These are phyloP conservation scores for Saccharomycopsis javanensis DNA, from an alignment of 805 yeast species.

Conservation along the genomic window DNA sequence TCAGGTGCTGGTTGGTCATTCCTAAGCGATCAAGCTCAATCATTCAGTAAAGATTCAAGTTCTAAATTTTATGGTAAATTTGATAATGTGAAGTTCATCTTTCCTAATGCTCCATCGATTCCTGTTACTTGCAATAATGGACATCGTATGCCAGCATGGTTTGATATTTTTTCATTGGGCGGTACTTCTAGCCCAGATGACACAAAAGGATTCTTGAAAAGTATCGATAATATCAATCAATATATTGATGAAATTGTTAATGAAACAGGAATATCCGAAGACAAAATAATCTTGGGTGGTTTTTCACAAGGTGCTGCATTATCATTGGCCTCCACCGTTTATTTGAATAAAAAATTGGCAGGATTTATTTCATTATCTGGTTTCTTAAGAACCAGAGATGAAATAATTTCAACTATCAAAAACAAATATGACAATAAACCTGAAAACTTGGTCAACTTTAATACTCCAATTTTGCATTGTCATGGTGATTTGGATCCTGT, in stretches of 20 bases:
- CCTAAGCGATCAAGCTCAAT: conserved; percentile 53
- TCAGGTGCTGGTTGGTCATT: conserved; percentile 84
- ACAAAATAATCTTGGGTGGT: conserved; percentile 82
- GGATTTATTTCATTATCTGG: conserved; percentile 78
- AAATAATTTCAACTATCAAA: conserved; percentile 22
- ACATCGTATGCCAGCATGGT: conserved; percentile 73
- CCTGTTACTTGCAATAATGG: conserved; percentile 68
- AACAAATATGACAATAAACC: conserved; percentile 18
- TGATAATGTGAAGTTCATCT: conserved; percentile 58
- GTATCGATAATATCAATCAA: conserved; percentile 36
- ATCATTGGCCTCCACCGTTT: conserved; percentile 45
- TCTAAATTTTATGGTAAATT: conserved; percentile 29
- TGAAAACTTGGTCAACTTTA: conserved; percentile 34
- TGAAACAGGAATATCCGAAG: conserved; percentile 44
- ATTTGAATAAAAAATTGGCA: conserved; percentile 52
- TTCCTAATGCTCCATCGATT: conserved; percentile 78
- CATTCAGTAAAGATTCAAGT: conserved; percentile 17
- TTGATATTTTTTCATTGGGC: conserved; percentile 56
- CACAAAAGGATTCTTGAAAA: conserved; percentile 41
- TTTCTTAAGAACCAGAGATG: conserved; percentile 38
- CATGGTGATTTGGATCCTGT: conserved; percentile 79
- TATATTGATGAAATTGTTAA: conserved; percentile 42
- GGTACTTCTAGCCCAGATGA: conserved; percentile 36
- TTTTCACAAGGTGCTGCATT: conserved; percentile 92
- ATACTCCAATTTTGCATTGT: conserved; percentile 77